Base-by-base conservation (phyloP, 2,329 filamentous ascomycete genomes). In the Paecilomyces niveus region DNA sequence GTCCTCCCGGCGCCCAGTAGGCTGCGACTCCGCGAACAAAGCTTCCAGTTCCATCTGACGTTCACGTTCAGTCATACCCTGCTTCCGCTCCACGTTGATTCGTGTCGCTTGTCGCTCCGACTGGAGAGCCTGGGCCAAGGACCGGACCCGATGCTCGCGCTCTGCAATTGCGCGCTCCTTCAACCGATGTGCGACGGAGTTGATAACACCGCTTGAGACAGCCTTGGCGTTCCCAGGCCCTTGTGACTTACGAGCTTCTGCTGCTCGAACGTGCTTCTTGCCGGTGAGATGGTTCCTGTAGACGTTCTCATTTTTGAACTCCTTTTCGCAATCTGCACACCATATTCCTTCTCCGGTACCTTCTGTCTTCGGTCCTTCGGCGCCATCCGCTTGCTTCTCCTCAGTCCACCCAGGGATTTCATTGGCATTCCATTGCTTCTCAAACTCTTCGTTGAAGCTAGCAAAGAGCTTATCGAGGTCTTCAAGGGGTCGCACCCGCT, bases 1-100 rank as follows among this genome's bases (percentile, higher is more conserved):
- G 0, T 82, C 82, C 7, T 83, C 82, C 3, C 68, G 63, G 67
- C 76, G 58, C 65, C 72, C 72, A 24, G 64, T 59, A 18, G 73
- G 66, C 18, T 81, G 81, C 0, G 76, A 73, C 64, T 89, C 85
- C 0, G 83, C 82, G 73, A 92, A 90, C 13, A 97, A 78, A 52
- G 92, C 92, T 57, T 96, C 92, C 11, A 97, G 83, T 72, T 99
- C 95, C 74, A 96, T 90, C 69, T 95, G 89, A 13, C 94, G 88
- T 74, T 99, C 94, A 32, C 92, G 87, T 71, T 97, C 93, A 2
- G 94, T 99, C 92, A 99, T 96, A 64, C 93, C 93, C 72, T 95
- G 91, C 74, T 91, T 94, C 55, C 94, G 89, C 81, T 99, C 95
- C 10, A 97, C 92, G 68, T 99, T 97, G 67, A 94, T 88, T 54